A percentile compares a stretch with the other conserved stretches of the same genome.
These are phyloP conservation scores for Tolypocladium guangdongense DNA, from an alignment of 2,329 filamentous ascomycete genomes.

Conservation along the genomic window DNA sequence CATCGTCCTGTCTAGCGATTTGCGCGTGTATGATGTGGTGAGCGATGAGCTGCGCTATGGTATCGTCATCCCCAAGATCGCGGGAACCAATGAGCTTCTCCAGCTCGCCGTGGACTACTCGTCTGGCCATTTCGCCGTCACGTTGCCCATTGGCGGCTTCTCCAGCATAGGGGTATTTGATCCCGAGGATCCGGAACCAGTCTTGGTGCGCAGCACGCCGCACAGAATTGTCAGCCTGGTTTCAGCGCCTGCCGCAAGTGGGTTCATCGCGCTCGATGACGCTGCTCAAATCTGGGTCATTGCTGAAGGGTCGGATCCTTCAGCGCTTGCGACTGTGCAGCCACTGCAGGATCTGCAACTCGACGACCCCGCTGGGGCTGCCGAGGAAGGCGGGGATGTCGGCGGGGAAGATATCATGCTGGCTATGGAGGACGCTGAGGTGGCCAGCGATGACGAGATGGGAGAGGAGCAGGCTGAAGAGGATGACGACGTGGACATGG, in stretches of 20 bases:
- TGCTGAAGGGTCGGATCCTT: conserved; percentile 46
- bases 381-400: conserved; percentile 13
- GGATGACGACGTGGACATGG: conserved; percentile 31
- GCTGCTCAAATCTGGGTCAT: conserved; percentile 59
- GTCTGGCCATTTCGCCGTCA: conserved; percentile 56
- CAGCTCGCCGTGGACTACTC: conserved; percentile 62
- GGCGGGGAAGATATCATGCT: conserved; percentile 19
- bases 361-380: conserved; percentile 23
- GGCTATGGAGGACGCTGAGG: conserved; percentile 29
- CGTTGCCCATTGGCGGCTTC: conserved; percentile 34
- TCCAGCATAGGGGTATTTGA: conserved; percentile 58
- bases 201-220: conserved; percentile 46
- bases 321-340: conserved; percentile 39
- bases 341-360: conserved; percentile 44
- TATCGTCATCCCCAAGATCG: conserved; percentile 39
- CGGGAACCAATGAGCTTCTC: conserved; percentile 33
- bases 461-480: conserved; percentile 26
- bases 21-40: conserved; percentile 78
- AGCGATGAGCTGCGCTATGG: conserved; percentile 62
- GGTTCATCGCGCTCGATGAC: conserved; percentile 69
- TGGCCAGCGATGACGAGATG: conserved; percentile 30
- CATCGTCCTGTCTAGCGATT: conserved; percentile 60
- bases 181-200: conserved; percentile 44
- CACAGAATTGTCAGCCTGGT: conserved; percentile 56
- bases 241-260: conserved; percentile 50